Evolutionary conservation across 2,329 filamentous ascomycete genomes (phyloP), one percentile per base, ranked within the genome.

Genomic region (Aspergillus chevalieri): DNA sequence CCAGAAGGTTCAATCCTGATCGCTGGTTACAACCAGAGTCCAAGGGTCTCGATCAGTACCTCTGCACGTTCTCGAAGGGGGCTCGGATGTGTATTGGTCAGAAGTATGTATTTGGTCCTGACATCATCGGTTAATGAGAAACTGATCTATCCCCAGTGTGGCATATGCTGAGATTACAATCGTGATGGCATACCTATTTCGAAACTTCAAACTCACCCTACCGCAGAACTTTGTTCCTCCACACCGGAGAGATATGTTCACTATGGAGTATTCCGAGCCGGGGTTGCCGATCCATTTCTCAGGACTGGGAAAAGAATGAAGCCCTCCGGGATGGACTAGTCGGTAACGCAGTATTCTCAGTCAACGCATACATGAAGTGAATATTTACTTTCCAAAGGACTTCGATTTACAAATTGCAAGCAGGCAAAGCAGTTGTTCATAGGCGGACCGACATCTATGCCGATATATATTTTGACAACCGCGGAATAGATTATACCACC

Each of bases 21-120:
- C 47, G 47, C 33, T 49, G 47, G 47, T 12, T 49, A 7, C 28
- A 33, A 33, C 26, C 41, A 8, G 47, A 39, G 3, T 44, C 47
- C 17, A 45, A 49, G 33, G 26, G n/a, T 8, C 10, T 49, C 17
- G 43, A 33, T 10, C 47, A 49, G 21, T 42, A 21, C 2, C 17
- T 42, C 5, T 42, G 39, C 17, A 42, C 39, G 4, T 24, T 43
- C 10, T 43, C 39, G 2, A 43, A 43, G 10, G 39, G 39, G 3
- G 9, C 39, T 1, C 39, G 39, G 6, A 43, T 43, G 39, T 43
- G 39, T 19, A 19, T 43, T 19, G 19, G 39, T 3, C 39, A 43
- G 3, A 43, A 43, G 39, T 43, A 22, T 4, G 19, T 43, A 8
- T 12, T 43, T 24, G 12, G 19, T 24, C 19, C 17, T 12, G 4